Evolutionary conservation across 192 early-diverging fungal genomes (phyloP), one percentile per base, ranked within the genome.

Genomic region (Gaertneriomyces sp.): DNA sequence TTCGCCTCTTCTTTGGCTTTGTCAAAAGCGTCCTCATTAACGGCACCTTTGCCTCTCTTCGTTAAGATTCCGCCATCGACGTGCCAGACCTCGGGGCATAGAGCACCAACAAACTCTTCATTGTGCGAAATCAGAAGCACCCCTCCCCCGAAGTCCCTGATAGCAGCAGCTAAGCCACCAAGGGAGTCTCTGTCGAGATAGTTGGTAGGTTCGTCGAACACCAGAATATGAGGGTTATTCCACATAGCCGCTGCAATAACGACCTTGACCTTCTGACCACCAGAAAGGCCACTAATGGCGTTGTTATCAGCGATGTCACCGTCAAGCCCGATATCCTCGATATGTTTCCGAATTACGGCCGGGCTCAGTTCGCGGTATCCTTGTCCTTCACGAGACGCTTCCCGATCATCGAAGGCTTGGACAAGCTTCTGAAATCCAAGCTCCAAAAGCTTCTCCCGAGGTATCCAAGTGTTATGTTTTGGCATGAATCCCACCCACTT

Each of bases 201-300:
- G 76, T 89, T 76, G 73, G 87, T 83, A 50, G 83, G 76, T 73
- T 86, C 69, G 74, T 86, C 84, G 46, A 89, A 70, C 0, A 89
- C 81, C 52, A 88, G 73, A 78, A 87, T 82, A 74, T 95, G 93
- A 55, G 94, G 94, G 71, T 87, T 83, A 72, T 88, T 87, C 89
- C 90, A 91, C 81, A 92, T 82, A 53, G 90, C 89, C 64, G 87
- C 89, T 53, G 83, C 89, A 72, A 92, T 81, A 42, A 92, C 90
- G 44, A 92, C 85, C 77, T 91, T 91, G 74, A 92, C 90, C 76
- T 91, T 91, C 73, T 91, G 90, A 61, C 89, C 89, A 74, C 88
- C 89, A 58, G 85, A 85, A 39, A 91, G 75, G 60, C 85, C 87
- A 54, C 77, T 62, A 68, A 90, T 89, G 59, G 76, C 75, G 73